Evolutionary conservation across 805 yeast species (phyloP).

Genomic region (Candida parachauliodes): DNA sequence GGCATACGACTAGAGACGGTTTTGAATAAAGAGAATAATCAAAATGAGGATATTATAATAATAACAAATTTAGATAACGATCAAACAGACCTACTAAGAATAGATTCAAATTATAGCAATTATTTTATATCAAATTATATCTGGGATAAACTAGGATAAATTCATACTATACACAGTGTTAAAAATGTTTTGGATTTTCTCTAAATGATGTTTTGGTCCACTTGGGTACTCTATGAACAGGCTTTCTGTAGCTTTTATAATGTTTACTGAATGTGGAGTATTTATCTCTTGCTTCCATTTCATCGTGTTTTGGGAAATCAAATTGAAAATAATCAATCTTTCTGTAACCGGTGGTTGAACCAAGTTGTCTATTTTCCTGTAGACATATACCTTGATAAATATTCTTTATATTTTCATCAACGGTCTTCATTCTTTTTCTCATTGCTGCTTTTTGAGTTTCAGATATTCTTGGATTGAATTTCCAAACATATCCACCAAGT

Average conservation of each 20-base stretch:
- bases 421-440: slow-evolving; percentile 75
- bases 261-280: slow-evolving; percentile 81
- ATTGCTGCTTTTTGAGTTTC: slow-evolving; percentile 77
- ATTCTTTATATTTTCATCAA: slow-evolving; percentile 72
- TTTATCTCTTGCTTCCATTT: slow-evolving; percentile 80
- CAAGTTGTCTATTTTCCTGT: slow-evolving; percentile 17
- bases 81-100: slow-evolving; percentile 47
- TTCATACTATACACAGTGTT: slow-evolving; percentile 11
- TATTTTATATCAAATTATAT: slow-evolving; percentile 70
- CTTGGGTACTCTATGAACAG: slow-evolving; percentile 82
- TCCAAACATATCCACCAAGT: slow-evolving; percentile 73
- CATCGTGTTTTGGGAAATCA: slow-evolving; percentile 68
- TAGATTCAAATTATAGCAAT: slow-evolving; percentile 55
- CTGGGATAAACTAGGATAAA: slow-evolving; percentile 54
- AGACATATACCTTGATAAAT: slow-evolving; percentile 41
- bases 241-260: slow-evolving; percentile 77
- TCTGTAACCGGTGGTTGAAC: slow-evolving; percentile 33
- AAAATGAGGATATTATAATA: slow-evolving; percentile 12
- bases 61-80: slow-evolving; percentile 38
- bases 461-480: slow-evolving; percentile 54
- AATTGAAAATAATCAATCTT: slow-evolving; percentile 35
- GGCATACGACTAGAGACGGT: slow-evolving; percentile 50
- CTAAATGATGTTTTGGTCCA: slow-evolving; percentile 87
- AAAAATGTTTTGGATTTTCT: slow-evolving; percentile 71
- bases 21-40: slow-evolving; percentile 8